phyloP scores from a whole-genome alignment of 2,329 filamentous ascomycete species.

The Aspergillus intermedius region DNA sequence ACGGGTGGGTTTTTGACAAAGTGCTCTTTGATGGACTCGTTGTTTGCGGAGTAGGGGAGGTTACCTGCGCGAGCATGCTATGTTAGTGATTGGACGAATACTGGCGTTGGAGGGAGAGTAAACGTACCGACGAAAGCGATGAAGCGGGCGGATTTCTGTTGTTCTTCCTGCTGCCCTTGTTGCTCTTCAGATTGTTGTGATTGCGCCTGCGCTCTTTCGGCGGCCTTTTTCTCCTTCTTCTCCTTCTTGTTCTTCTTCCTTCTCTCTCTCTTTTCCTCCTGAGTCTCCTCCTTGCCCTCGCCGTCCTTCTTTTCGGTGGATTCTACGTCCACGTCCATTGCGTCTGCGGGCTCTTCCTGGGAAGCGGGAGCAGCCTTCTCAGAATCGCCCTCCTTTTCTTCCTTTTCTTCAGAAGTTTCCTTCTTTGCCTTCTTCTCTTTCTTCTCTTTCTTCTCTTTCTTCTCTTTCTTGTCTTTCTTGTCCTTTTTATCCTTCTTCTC shows the following conservation, averaged over 20 bases:
- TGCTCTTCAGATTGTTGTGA: constrained; percentile 16
- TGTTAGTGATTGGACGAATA: background rate
- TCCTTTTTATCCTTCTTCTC: constrained; percentile 7
- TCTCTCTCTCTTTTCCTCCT: constrained; percentile 12
- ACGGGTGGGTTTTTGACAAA: constrained; percentile 69
- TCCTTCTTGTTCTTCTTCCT: constrained; percentile 14
- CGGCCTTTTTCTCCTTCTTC: constrained; percentile 21
- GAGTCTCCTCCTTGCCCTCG: constrained; percentile 6
- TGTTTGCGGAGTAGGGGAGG: constrained; percentile 76
- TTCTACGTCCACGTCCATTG: constrained; percentile 12
- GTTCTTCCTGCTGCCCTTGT: constrained; percentile 4
- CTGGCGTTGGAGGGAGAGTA: background rate
- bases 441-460: constrained; percentile 14
- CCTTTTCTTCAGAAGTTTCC: constrained; percentile 10
- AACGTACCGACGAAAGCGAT: constrained; percentile 67
- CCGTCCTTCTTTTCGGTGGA: constrained; percentile 2
- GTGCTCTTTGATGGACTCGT: constrained; percentile 62
- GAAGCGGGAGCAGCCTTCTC: constrained; percentile 1
- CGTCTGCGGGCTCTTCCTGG: constrained; percentile 9
- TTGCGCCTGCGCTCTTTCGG: constrained; percentile 22
- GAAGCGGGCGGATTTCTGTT: constrained; percentile 51
- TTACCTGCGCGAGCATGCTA: constrained; percentile 54
- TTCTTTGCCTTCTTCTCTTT: constrained; percentile 12
- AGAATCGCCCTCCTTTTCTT: constrained; percentile 7
- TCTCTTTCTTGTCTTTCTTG: constrained; percentile 3